Conservation (phyloP, 2,329 filamentous ascomycete species). For the Paecilomyces sp. region DNA sequence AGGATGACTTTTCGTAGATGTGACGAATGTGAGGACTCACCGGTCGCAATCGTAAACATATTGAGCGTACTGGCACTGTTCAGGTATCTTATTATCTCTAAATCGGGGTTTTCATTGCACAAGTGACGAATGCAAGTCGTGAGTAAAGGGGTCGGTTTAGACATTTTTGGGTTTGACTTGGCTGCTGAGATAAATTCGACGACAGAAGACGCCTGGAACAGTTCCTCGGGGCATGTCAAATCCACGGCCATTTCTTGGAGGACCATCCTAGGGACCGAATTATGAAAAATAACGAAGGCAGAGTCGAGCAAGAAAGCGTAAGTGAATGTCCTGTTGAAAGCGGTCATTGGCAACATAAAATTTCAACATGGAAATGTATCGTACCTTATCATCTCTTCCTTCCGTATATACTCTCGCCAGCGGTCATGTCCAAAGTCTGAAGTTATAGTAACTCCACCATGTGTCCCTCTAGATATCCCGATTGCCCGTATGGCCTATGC, state of each 20-base stretch:
- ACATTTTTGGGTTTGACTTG: neutral
- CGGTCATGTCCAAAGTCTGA: neutral
- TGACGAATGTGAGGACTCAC: neutral
- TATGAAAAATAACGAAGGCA: constrained; percentile 7
- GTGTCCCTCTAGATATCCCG: neutral
- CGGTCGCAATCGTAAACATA: neutral
- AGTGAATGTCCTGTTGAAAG: neutral
- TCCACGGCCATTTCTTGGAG: constrained; percentile 7
- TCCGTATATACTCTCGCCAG: neutral
- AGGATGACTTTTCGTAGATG: too few species aligned
- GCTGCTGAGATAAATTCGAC: neutral
- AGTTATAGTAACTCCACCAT: neutral
- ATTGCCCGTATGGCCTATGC: neutral
- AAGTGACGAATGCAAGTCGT: neutral
- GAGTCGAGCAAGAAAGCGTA: constrained; percentile 7
- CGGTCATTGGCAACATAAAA: neutral
- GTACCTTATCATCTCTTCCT: neutral
- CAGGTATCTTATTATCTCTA: neutral
- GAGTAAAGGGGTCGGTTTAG: neutral
- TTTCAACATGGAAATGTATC: neutral
- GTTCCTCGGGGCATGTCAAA: neutral
- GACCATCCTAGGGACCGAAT: constrained; percentile 7
- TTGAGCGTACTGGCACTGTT: neutral
- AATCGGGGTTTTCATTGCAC: neutral
- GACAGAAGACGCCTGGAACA: neutral